A percentile compares a stretch with the other conserved stretches of the same genome.
phyloP scores from a whole-genome alignment of 495 filamentous ascomycete species.

The Durotheca rogersii region DNA sequence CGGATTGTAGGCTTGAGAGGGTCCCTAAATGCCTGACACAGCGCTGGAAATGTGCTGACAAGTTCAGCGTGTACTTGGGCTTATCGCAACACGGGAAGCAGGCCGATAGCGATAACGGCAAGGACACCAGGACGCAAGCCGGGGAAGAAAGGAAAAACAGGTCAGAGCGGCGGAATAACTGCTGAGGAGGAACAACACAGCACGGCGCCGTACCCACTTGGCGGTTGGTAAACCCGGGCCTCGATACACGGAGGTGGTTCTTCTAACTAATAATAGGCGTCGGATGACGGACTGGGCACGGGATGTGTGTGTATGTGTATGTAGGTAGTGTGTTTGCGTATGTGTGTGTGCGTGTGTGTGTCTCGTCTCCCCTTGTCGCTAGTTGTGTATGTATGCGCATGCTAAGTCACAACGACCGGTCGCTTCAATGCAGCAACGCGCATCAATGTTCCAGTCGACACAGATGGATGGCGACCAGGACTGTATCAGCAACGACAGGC shows the following conservation, averaged over 20 bases:
- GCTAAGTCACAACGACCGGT: constrained; percentile 23
- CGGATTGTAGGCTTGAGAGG: too few relatives aligned
- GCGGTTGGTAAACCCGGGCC: constrained; percentile 7
- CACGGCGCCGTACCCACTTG: constrained; percentile 13
- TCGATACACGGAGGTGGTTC: constrained; percentile 7
- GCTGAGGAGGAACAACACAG: neutral
- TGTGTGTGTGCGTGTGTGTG: neutral
- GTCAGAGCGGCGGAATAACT: constrained; percentile 2
- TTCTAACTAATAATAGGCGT: constrained; percentile 16
- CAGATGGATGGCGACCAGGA: constrained; percentile 22
- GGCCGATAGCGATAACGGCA: constrained; percentile 8
- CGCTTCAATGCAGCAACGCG: constrained; percentile 26
- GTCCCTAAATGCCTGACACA: too few relatives aligned
- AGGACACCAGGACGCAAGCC: neutral
- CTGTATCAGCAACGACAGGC: constrained; percentile 6
- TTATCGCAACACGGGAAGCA: neutral
- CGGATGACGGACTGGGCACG: constrained; percentile 8
- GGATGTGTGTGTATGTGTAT: constrained; percentile 7
- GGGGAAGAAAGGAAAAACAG: neutral
- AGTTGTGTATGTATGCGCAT: constrained; percentile 7
- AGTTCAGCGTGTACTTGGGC: neutral
- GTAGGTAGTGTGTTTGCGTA: constrained; percentile 10
- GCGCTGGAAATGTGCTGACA: too few relatives aligned
- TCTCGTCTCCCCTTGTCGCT: constrained; percentile 9
- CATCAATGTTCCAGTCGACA: constrained; percentile 21